These are phyloP conservation scores for Pseudodiploospora longispora DNA, from an alignment of 2,329 filamentous ascomycete species.

Conservation along the genomic window DNA sequence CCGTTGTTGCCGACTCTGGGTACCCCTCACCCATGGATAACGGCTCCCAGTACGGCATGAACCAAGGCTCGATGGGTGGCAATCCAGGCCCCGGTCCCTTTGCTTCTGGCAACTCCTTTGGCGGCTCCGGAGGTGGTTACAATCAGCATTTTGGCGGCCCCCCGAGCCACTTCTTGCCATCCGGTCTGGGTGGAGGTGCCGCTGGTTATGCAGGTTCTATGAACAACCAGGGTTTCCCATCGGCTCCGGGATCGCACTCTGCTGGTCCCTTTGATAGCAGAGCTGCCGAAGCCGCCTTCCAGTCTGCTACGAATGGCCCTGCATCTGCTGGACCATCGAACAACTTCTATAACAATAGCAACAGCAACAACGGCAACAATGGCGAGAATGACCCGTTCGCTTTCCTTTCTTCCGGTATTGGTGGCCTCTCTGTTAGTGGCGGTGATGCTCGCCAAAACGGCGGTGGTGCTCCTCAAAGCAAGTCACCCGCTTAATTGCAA, in stretches of 20 bases:
- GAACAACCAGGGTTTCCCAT: conserved; percentile 67
- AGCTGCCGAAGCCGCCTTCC: conserved; percentile 89
- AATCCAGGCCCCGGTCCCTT: conserved; percentile 73
- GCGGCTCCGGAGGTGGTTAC: conserved; percentile 50
- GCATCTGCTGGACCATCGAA: conserved; percentile 64
- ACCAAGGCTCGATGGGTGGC: conserved; percentile 76
- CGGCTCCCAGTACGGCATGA: conserved; percentile 75
- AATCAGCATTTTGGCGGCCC: conserved; percentile 81
- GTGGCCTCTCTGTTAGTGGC: conserved; percentile 62
- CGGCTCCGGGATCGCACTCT: conserved; percentile 69
- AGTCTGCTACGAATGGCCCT: conserved; percentile 74
- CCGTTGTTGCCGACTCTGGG: conserved; percentile 87
- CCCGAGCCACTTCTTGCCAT: conserved; percentile 84
- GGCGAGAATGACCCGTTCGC: conserved; percentile 69
- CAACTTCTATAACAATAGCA: conserved; percentile 31
- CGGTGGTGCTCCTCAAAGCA: conserved; percentile 46
- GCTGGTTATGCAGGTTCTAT: conserved; percentile 69
- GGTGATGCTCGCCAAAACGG: conserved; percentile 57
- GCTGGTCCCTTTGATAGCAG: conserved; percentile 88
- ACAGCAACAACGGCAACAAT: conserved; percentile 58
- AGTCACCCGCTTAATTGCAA: conserved; percentile 47
- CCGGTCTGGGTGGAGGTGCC: conserved; percentile 66
- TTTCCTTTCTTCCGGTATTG: conserved; percentile 68
- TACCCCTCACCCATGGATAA: conserved; percentile 88
- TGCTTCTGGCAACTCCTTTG: conserved; percentile 61